phyloP scores from a whole-genome alignment of 805 yeast species.

The Cyberlindnera euphorbiiphila region DNA sequence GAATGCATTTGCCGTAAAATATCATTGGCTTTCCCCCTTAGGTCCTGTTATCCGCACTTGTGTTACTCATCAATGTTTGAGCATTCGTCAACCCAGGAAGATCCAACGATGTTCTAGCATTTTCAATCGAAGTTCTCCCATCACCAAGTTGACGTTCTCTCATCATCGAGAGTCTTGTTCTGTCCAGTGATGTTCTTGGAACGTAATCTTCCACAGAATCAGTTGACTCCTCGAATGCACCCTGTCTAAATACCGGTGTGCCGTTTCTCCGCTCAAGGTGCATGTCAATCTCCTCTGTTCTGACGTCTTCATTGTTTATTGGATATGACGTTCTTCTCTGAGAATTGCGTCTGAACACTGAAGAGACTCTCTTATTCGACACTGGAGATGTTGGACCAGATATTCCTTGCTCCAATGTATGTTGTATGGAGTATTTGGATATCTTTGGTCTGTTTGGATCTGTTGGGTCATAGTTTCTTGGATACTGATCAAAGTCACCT shows the following conservation, averaged over 20 bases:
- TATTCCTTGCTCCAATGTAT: constrained; percentile 27
- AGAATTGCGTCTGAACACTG: constrained; percentile 34
- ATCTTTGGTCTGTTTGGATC: constrained; percentile 62
- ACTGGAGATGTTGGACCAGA: constrained; percentile 13
- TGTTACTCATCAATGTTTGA: constrained; percentile 29
- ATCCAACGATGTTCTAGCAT: constrained; percentile 38
- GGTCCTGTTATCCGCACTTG: constrained; percentile 6
- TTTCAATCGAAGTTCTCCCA: constrained; percentile 35
- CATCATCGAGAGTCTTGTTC: constrained; percentile 35
- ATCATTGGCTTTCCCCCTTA: too few relatives aligned
- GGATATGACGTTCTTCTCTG: constrained; percentile 28
- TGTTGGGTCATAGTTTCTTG: constrained; percentile 72
- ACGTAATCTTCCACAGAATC: constrained; percentile 9
- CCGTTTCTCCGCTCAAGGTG: constrained; percentile 26
- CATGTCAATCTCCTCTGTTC: constrained; percentile 39
- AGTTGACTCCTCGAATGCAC: constrained; percentile 1
- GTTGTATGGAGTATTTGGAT: constrained; percentile 39
- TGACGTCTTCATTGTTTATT: constrained; percentile 27
- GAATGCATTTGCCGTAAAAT: too few relatives aligned
- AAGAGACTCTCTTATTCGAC: constrained; percentile 32
- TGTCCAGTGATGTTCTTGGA: constrained; percentile 36
- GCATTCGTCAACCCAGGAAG: constrained; percentile 40
- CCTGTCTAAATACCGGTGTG: constrained; percentile 26
- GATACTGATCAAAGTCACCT: constrained; percentile 68
- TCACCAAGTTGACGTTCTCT: constrained; percentile 35